phyloP scores from a whole-genome alignment of 73 alveolate genomes.

The Paramecium biaurelia region DNA sequence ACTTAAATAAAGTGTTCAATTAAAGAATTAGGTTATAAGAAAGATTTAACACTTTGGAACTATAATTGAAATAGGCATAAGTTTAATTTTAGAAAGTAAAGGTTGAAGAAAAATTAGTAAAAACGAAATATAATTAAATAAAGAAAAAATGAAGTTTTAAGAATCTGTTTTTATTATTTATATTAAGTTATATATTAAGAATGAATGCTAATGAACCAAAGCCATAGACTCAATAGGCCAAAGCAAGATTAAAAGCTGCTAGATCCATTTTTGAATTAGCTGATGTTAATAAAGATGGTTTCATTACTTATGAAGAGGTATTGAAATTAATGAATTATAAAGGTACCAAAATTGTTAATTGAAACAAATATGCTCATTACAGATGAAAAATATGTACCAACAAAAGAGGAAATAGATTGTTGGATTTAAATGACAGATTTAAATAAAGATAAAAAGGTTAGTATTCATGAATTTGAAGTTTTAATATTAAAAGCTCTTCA shows the following conservation, averaged over 20 bases:
- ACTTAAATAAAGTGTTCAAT: neutral
- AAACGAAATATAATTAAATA: neutral
- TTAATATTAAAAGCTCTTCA: neutral
- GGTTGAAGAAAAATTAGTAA: neutral
- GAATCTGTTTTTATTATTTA: neutral
- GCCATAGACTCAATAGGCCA: neutral
- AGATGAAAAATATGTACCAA: neutral
- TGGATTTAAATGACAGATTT: neutral
- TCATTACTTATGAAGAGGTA: neutral
- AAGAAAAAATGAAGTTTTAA: neutral
- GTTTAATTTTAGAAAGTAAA: neutral
- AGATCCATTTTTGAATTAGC: neutral
- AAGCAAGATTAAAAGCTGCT: slow-evolving; percentile 35
- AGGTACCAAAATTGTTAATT: neutral
- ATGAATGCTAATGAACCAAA: neutral
- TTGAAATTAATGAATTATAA: neutral
- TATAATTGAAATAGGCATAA: neutral
- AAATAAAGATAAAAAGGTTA: neutral
- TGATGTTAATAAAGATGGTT: neutral
- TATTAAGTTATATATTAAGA: neutral
- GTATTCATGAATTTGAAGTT: neutral
- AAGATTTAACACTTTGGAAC: neutral
- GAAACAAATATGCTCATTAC: neutral
- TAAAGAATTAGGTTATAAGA: neutral
- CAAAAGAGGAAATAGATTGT: neutral